A percentile compares a stretch with the other conserved stretches of the same genome.
Conservation (phyloP, 2,329 filamentous ascomycete genomes). For the Beauveria sp. region DNA sequence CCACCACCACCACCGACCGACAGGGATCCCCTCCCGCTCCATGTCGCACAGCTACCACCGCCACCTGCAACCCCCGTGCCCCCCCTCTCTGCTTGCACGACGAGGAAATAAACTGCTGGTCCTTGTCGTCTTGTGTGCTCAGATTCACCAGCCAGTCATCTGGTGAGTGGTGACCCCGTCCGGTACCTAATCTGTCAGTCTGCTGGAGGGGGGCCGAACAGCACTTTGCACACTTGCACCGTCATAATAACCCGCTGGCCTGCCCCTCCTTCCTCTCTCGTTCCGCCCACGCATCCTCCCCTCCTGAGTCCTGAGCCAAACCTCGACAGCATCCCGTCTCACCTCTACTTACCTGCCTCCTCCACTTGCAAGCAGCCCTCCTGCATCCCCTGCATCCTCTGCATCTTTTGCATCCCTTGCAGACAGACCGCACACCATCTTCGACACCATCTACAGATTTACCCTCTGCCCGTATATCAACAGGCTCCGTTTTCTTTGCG, state of each 20-base stretch:
- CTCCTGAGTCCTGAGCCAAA: neutral
- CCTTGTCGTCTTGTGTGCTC: neutral
- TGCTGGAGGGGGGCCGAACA: too few species aligned
- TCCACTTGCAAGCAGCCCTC: neutral
- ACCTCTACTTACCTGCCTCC: neutral
- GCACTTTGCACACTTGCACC: neutral
- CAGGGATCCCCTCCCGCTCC: constrained; percentile 10
- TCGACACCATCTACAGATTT: too few species aligned
- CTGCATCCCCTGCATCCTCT: neutral
- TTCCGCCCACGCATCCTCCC: neutral
- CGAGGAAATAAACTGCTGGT: neutral
- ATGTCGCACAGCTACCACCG: constrained; percentile 2
- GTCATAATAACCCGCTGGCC: neutral
- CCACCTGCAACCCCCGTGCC: neutral
- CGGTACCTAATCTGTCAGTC: too few species aligned
- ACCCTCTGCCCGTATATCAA: too few species aligned
- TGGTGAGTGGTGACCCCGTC: too few species aligned
- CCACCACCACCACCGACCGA: neutral
- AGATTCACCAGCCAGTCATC: neutral
- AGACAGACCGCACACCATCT: too few species aligned
- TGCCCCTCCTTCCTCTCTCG: constrained; percentile 6
- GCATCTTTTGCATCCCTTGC: neutral
- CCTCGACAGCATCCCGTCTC: neutral
- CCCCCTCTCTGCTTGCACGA: neutral
- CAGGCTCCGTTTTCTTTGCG: neutral